Conservation (phyloP, 2,329 filamentous ascomycete species). For the Apiospora hydei region DNA sequence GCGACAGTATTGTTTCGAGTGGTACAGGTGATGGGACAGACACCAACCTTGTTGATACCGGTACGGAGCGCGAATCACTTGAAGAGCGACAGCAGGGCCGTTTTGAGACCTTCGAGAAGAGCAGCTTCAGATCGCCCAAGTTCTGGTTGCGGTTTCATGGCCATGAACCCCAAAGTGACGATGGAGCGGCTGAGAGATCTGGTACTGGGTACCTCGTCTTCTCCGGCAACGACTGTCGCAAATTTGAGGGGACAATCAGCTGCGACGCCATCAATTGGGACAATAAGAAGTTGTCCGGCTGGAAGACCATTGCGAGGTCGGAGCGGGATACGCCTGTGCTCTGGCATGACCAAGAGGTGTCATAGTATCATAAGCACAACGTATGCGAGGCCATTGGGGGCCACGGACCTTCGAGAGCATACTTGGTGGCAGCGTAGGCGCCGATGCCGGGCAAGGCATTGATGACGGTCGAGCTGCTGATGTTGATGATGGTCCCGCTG, state of each 20-base stretch:
- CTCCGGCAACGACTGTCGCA: conserved; percentile 35
- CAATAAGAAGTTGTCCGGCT: conserved; percentile 32
- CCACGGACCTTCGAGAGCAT: conserved; percentile 35
- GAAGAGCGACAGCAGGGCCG: conserved; percentile 27
- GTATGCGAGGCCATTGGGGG: neutral
- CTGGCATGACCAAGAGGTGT: neutral
- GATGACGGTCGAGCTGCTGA: conserved; percentile 34
- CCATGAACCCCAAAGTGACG: neutral
- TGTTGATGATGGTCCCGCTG: conserved; percentile 40
- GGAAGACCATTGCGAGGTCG: conserved; percentile 32
- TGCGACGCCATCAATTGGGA: conserved; percentile 34
- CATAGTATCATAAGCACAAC: neutral
- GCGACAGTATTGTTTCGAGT: neutral
- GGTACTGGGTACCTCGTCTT: conserved; percentile 37
- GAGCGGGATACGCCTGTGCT: conserved; percentile 26
- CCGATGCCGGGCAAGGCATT: conserved; percentile 32
- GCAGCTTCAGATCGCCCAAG: conserved; percentile 37
- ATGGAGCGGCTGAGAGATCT: neutral
- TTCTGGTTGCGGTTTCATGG: conserved; percentile 36
- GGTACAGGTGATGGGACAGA: conserved; percentile 23
- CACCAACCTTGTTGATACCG: conserved; percentile 25
- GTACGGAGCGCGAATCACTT: neutral
- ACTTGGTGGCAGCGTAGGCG: conserved; percentile 36
- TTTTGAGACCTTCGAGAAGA: conserved; percentile 35
- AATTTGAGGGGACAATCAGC: conserved; percentile 35